A percentile compares a stretch with the other conserved stretches of the same genome.
These are phyloP conservation scores for Prosopis cineraria DNA, from an alignment of 306 rosid genomes.

Conservation along the genomic window DNA sequence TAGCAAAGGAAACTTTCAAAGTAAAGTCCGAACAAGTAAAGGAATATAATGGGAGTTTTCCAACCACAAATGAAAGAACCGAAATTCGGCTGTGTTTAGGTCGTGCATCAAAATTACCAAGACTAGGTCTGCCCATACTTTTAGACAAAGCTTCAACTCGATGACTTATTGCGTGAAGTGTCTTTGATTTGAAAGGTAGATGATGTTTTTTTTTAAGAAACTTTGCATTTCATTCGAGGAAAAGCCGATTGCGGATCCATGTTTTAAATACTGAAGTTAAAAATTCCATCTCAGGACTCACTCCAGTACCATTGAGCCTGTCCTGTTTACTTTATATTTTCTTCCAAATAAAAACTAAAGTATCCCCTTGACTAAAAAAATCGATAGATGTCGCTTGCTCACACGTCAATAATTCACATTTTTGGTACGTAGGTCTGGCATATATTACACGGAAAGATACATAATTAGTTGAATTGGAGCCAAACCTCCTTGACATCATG, in stretches of 20 bases:
- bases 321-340: too few relatives aligned
- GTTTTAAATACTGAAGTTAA: too few relatives aligned
- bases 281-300: too few relatives aligned
- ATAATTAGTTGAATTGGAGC: not conserved
- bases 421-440: not conserved
- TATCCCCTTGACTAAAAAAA: too few relatives aligned
- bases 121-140: not conserved
- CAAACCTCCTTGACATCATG: not conserved
- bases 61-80: not conserved
- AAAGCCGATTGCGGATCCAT: not conserved
- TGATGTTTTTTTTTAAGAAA: not conserved
- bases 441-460: not conserved
- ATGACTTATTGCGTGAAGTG: not conserved
- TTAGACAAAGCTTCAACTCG: not conserved
- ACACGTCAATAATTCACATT: too few relatives aligned
- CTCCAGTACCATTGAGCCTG: too few relatives aligned
- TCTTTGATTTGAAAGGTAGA: conserved; percentile 8
- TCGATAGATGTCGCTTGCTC: too few relatives aligned
- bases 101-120: not conserved
- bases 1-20: not conserved
- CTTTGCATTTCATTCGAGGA: not conserved
- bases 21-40: not conserved
- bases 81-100: not conserved
- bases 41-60: not conserved
- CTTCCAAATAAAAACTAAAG: too few relatives aligned